These are phyloP conservation scores for Zanthoxylum bungeanum DNA, from an alignment of 345 rosid species.

Conservation along the genomic window DNA sequence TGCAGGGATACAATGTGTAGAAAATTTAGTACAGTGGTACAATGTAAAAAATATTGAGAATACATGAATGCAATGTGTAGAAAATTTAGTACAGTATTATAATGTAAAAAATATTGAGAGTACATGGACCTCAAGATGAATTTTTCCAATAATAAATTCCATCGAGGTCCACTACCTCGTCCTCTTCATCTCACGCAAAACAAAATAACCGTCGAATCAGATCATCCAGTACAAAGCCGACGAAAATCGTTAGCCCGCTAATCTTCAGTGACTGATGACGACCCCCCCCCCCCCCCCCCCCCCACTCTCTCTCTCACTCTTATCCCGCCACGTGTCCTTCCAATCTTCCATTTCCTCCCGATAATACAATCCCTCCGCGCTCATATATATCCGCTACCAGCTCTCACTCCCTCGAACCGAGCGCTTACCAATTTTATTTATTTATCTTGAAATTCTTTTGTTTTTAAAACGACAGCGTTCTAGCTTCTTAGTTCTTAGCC, in stretches of 20 bases:
- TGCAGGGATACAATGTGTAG: too few relatives aligned
- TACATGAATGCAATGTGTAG: too few relatives aligned
- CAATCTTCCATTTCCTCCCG: conserved; percentile 20
- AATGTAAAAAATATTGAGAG: too few relatives aligned
- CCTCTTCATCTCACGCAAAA: conserved; percentile 1
- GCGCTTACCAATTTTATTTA: not conserved
- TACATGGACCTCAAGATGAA: too few relatives aligned
- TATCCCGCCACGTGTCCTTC: conserved; percentile 58
- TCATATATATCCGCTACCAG: conserved; percentile 2
- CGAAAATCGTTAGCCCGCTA: conserved; percentile 26
- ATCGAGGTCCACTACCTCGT: conserved; percentile 16
- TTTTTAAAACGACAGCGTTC: not conserved
- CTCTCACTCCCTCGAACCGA: conserved; percentile 35
- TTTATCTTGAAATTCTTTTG: not conserved
- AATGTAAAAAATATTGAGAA: too few relatives aligned
- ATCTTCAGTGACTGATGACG: conserved; percentile 44
- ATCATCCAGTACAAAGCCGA: conserved; percentile 17
- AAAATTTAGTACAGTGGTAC: too few relatives aligned
- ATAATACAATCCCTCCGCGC: conserved; percentile 17
- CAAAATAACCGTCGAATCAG: conserved; percentile 4
- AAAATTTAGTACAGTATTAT: too few relatives aligned
- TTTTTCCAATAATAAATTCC: too few relatives aligned
- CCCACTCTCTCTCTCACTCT: conserved; percentile 24
- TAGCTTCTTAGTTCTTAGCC: not conserved
- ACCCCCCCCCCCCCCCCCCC: too few relatives aligned